These are phyloP conservation scores for Trichopus zeylanicus DNA, from an alignment of 116 monocot species.

Conservation along the genomic window DNA sequence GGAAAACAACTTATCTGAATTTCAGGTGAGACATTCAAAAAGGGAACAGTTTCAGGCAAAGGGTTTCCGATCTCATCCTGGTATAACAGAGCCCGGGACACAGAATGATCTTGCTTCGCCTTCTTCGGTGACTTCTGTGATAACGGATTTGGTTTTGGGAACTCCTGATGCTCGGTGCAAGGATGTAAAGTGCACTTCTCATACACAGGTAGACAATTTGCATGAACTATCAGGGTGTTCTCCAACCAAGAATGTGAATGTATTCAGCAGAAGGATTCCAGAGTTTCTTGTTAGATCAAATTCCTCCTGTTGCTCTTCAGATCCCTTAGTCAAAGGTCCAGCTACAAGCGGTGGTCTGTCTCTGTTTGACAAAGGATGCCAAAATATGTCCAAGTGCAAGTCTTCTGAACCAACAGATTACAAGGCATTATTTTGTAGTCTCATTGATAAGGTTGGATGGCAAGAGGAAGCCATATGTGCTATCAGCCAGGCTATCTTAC, in stretches of 20 bases:
- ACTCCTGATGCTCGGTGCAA: constrained; percentile 22
- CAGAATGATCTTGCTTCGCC: constrained; percentile 39
- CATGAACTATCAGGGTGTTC: constrained; percentile 6
- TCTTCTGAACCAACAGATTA: constrained; percentile 41
- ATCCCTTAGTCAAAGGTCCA: constrained; percentile 8
- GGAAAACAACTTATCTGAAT: constrained; percentile 8
- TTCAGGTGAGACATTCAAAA: constrained; percentile 5
- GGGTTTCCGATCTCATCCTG: constrained; percentile 13
- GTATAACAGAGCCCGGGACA: constrained; percentile 11
- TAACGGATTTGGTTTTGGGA: constrained; percentile 81
- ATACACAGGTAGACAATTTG: neutral
- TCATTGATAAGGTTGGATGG: constrained; percentile 56
- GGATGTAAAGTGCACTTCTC: constrained; percentile 1
- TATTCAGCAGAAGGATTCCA: constrained; percentile 4
- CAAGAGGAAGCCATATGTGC: constrained; percentile 75
- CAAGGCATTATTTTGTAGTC: constrained; percentile 44
- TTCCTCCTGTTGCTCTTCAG: constrained; percentile 3
- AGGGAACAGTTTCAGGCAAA: constrained; percentile 10
- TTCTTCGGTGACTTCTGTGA: constrained; percentile 52
- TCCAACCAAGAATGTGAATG: constrained; percentile 17
- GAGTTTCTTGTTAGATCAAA: constrained; percentile 5
- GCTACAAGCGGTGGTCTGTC: constrained; percentile 1
- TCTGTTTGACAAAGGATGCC: constrained; percentile 3
- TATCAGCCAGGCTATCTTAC: constrained; percentile 40
- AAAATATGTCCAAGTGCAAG: constrained; percentile 14